phyloP scores from a whole-genome alignment of 2,329 filamentous ascomycete genomes.

The Ophiosphaerella korrae region DNA sequence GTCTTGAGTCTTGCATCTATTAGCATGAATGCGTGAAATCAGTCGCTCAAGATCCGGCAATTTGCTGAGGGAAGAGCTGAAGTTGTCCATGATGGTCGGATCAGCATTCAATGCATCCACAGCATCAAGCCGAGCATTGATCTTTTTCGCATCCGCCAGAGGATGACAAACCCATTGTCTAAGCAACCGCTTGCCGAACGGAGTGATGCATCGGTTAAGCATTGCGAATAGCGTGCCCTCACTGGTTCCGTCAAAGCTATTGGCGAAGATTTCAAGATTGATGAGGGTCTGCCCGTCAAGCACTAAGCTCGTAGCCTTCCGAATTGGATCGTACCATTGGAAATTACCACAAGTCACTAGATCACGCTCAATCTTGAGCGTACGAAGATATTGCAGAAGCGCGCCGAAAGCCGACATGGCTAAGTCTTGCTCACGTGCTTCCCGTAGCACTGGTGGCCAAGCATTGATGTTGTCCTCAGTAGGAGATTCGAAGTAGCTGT shows the following conservation, averaged over 20 bases:
- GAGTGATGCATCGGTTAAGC: slow-evolving; percentile 92
- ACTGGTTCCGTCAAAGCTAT: slow-evolving; percentile 81
- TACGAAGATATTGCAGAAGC: slow-evolving; percentile 80
- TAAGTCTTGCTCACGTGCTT: slow-evolving; percentile 77
- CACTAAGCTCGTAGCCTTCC: slow-evolving; percentile 84
- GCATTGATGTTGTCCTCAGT: slow-evolving; percentile 64
- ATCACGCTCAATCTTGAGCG: slow-evolving; percentile 84
- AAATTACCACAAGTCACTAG: slow-evolving; percentile 91
- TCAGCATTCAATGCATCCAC: slow-evolving; percentile 92
- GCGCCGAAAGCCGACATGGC: slow-evolving; percentile 92
- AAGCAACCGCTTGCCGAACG: slow-evolving; percentile 95
- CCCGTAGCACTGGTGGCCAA: slow-evolving; percentile 78
- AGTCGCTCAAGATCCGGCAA: slow-evolving; percentile 93
- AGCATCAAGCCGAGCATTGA: slow-evolving; percentile 92
- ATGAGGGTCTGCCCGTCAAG: slow-evolving; percentile 95
- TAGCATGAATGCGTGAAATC: slow-evolving; percentile 92
- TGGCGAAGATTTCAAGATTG: slow-evolving; percentile 96
- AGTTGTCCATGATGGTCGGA: slow-evolving; percentile 78
- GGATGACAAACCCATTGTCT: slow-evolving; percentile 98
- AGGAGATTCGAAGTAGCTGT: slow-evolving; percentile 74
- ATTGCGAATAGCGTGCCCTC: slow-evolving; percentile 90
- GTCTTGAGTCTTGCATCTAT: slow-evolving; percentile 86
- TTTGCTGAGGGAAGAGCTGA: slow-evolving; percentile 84
- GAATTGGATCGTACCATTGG: slow-evolving; percentile 88
- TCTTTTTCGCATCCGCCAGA: slow-evolving; percentile 80